Percentiles rank a stretch among this genome's conserved stretches.
Evolutionary conservation across 2,329 filamentous ascomycete genomes (phyloP).

Genomic region (Cladosporium austrohemisphaericum): DNA sequence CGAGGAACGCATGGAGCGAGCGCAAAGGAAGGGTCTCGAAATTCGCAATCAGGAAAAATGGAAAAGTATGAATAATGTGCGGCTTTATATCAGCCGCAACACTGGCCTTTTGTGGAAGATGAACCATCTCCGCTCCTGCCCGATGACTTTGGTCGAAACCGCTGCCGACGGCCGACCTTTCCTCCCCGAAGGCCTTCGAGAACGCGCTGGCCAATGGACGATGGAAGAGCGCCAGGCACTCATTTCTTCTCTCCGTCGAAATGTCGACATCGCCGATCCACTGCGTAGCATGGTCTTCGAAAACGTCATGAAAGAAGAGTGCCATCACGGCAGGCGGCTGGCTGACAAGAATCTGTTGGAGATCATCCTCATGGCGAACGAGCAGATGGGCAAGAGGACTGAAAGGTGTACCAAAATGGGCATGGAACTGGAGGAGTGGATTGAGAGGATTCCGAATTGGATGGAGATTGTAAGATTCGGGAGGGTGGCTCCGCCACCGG

Average conservation of each 20-base stretch:
- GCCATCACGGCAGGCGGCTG: slow-evolving; percentile 20
- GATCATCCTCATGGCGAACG: slow-evolving; percentile 29
- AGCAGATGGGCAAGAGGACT: slow-evolving; percentile 20
- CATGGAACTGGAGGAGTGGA: slow-evolving; percentile 25
- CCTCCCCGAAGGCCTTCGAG: slow-evolving; percentile 28
- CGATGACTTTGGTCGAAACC: slow-evolving; percentile 19
- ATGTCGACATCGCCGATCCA: slow-evolving; percentile 18
- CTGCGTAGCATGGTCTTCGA: slow-evolving; percentile 22
- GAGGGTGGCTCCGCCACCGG: too few relatives aligned
- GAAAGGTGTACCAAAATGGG: slow-evolving; percentile 8
- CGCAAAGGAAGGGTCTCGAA: not conserved
- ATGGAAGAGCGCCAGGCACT: slow-evolving; percentile 33
- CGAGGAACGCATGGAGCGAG: not conserved
- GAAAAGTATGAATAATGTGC: slow-evolving; percentile 24
- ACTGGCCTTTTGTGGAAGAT: slow-evolving; percentile 18
- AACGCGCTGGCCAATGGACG: slow-evolving; percentile 31
- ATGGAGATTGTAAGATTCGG: too few relatives aligned
- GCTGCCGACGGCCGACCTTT: slow-evolving; percentile 41
- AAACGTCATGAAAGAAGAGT: slow-evolving; percentile 26
- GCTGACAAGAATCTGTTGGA: slow-evolving; percentile 31
- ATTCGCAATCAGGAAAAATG: slow-evolving; percentile 18
- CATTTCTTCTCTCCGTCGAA: slow-evolving; percentile 21
- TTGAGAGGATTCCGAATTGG: slow-evolving; percentile 27
- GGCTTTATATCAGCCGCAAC: slow-evolving; percentile 19
- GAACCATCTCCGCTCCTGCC: slow-evolving; percentile 21